Percentiles rank a stretch among this genome's conserved stretches.
phyloP scores from a whole-genome alignment of 495 filamentous ascomycete genomes.

The Aspergillus heteromorphus region DNA sequence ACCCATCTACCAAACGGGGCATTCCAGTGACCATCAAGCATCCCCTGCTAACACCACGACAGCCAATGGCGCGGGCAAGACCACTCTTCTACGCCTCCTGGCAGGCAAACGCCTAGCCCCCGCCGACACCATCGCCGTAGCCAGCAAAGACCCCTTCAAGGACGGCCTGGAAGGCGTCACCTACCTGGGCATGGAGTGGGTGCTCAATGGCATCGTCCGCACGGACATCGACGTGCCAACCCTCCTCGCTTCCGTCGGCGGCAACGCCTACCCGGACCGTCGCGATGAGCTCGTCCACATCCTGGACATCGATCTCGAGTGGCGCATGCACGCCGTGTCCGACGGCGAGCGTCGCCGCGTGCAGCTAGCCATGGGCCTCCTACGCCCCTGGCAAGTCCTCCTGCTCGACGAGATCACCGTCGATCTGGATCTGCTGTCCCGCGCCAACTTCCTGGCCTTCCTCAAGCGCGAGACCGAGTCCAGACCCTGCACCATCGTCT shows the following conservation, averaged over 20 bases:
- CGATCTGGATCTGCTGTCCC: conserved; percentile 81
- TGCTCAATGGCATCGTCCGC: conserved; percentile 93
- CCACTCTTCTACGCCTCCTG: conserved; percentile 83
- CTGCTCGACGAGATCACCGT: conserved; percentile 97
- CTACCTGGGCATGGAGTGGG: conserved; percentile 97
- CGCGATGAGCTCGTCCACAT: conserved; percentile 82
- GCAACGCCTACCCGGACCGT: conserved; percentile 71
- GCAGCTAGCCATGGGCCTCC: conserved; percentile 90
- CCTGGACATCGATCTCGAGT: conserved; percentile 83
- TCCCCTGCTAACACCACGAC: background rate
- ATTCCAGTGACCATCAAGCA: background rate
- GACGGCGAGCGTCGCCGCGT: conserved; percentile 90
- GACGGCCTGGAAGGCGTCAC: conserved; percentile 84
- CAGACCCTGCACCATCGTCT: conserved; percentile 84
- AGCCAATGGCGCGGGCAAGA: conserved; percentile 97
- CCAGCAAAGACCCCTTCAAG: conserved; percentile 85
- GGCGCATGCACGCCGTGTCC: conserved; percentile 91
- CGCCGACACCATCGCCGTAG: conserved; percentile 60
- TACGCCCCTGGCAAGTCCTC: conserved; percentile 88
- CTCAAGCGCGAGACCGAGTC: conserved; percentile 80
- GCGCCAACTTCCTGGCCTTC: conserved; percentile 81
- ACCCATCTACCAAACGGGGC: background rate
- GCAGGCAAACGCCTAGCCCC: conserved; percentile 94
- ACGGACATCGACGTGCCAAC: conserved; percentile 89
- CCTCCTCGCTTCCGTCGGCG: conserved; percentile 79